Base-by-base conservation (phyloP, 2,329 filamentous ascomycete genomes). In the Akanthomyces dipterigenus region DNA sequence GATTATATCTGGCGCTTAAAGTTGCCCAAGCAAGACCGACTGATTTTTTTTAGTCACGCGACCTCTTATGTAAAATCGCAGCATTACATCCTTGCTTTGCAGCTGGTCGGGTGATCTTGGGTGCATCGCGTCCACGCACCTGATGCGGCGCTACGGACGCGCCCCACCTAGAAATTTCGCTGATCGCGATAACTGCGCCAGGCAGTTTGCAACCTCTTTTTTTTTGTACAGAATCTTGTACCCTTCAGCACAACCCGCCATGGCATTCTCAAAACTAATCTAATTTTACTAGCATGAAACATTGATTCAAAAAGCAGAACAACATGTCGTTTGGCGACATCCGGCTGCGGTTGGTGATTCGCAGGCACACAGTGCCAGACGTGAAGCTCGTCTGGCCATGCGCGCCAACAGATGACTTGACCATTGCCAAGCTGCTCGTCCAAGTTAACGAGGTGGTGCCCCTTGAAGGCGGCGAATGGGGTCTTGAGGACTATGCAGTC, bases 401-500 rank as follows among this genome's bases (percentile, higher is more conserved):
- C 20, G 74, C 80, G 56, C 76, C 78, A 66, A 75, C 79, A 58
- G 77, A 79, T 16, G 81, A 87, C 50, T 81, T 86, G 58, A 96
- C 91, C 2, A 81, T 96, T 63, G 83, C 89, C 34, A 85, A 88
- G 66, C 82, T 97, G 2, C 79, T 97, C 42, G 85, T 89, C 65
- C 83, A 91, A 63, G 80, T 97, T 66, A 93, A 96, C 73, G 84
- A 90, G 48, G 81, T 89, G 18, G 78, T 97, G 2, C 92, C 93
- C 0, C 83, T 98, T 0, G 92, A 96, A 76, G 86, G 87, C 61
- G 81, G 81, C 45, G 80, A 91, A 63, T 96, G 91, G 91, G 91
- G 91, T 0, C 76, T 96, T 3, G 93, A 97, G 69, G 91, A 97
- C 71, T 98, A 98, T 73, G 84, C 84, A 9, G 90, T 96, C 34